Conservation (phyloP, 768 basidiomycete genomes). For the Boletus tylopilopsis region DNA sequence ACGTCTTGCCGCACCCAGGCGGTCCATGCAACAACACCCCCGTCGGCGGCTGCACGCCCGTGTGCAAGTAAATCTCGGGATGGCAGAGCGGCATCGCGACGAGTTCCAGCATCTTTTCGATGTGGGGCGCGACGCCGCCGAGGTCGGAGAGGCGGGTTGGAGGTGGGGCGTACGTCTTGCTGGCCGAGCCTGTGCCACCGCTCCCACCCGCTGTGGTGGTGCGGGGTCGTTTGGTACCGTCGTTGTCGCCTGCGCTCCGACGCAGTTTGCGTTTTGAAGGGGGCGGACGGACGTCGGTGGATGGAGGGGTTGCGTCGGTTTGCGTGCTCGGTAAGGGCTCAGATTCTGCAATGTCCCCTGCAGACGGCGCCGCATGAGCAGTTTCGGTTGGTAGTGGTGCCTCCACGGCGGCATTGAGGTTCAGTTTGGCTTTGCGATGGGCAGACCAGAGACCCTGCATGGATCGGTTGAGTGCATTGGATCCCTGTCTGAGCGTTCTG, state of each 20-base stretch:
- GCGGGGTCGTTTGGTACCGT: constrained; percentile 51
- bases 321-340: constrained; percentile 10
- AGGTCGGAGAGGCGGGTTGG: constrained; percentile 75
- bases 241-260: constrained; percentile 40
- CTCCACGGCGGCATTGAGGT: constrained; percentile 48
- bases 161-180: constrained; percentile 59
- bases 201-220: constrained; percentile 26
- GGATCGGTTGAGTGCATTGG: constrained; percentile 71
- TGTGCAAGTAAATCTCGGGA: constrained; percentile 92
- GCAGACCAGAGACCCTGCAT: constrained; percentile 78
- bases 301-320: neutral
- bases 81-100: constrained; percentile 94
- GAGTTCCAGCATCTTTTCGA: constrained; percentile 94
- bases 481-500: constrained; percentile 55
- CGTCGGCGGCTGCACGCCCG: constrained; percentile 87
- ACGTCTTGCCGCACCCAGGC: constrained; percentile 95
- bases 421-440: constrained; percentile 62
- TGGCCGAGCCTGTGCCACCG: no score
- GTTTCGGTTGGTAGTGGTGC: constrained; percentile 10
- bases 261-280: constrained; percentile 63
- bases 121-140: constrained; percentile 80
- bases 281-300: constrained; percentile 16
- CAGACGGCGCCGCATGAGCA: constrained; percentile 20
- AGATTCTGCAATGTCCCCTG: constrained; percentile 14
- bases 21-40: constrained; percentile 94